A percentile compares a stretch with the other conserved stretches of the same genome.
Conservation (phyloP, 257 asterid genomes). For the Cynanchum wilfordii region DNA sequence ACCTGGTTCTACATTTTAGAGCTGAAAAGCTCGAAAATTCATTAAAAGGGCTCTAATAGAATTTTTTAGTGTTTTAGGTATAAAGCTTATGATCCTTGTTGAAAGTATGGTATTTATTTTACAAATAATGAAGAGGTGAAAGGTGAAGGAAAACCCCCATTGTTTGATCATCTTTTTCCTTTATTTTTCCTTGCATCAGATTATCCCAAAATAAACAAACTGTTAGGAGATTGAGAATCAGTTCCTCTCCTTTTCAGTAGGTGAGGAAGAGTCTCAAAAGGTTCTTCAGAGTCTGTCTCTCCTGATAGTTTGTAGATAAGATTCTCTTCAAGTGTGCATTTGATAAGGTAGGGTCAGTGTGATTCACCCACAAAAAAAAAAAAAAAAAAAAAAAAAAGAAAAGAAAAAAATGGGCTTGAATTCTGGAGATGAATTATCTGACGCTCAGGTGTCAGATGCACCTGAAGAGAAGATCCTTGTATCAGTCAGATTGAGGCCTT, state of each 20-base stretch:
- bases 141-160: neutral
- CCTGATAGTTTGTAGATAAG: conserved; percentile 16
- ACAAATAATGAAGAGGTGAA: neutral
- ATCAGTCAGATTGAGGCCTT: conserved; percentile 78
- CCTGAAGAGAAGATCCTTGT: conserved; percentile 82
- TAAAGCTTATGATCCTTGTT: neutral
- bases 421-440: conserved; percentile 39
- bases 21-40: conserved; percentile 15
- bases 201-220: conserved; percentile 2
- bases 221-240: conserved; percentile 13
- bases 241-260: conserved; percentile 48
- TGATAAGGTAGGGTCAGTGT: conserved; percentile 8
- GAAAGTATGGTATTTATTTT: neutral
- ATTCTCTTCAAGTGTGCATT: conserved; percentile 49
- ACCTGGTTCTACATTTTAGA: conserved; percentile 5
- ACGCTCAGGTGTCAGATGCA: conserved; percentile 39
- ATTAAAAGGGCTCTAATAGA: neutral
- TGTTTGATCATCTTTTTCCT: neutral
- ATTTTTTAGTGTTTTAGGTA: conserved; percentile 1
- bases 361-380: neutral
- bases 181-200: conserved; percentile 14
- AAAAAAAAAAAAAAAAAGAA: too few relatives aligned
- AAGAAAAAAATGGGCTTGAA: conserved; percentile 42
- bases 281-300: conserved; percentile 18
- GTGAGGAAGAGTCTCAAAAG: conserved; percentile 26